Evolutionary conservation across 2,329 filamentous ascomycete species (phyloP).

Genomic region (Geosmithia flava): DNA sequence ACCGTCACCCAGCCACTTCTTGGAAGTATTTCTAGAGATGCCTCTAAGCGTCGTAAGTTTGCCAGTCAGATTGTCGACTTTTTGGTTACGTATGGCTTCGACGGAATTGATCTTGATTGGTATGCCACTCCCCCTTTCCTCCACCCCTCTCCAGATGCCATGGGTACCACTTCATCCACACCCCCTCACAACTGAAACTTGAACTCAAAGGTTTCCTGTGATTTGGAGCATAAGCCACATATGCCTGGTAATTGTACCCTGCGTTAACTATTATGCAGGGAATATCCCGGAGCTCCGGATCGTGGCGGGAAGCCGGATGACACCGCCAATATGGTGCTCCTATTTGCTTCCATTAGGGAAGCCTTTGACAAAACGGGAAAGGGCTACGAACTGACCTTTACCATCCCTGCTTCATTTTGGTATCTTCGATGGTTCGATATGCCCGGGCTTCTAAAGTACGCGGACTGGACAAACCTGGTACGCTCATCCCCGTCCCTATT

Average conservation of each 20-base stretch:
- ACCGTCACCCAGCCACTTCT: constrained; percentile 7
- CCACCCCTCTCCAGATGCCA: no score
- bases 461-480: no score
- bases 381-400: constrained; percentile 7
- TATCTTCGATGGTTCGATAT: constrained; percentile 15
- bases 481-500: no score
- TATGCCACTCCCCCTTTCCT: no score
- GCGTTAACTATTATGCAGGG: no score
- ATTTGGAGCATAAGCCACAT: no score
- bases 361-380: constrained; percentile 3
- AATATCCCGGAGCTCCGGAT: constrained; percentile 12
- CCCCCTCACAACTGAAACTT: no score
- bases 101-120: constrained; percentile 15
- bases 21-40: constrained; percentile 10
- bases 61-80: constrained; percentile 22
- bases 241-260: no score
- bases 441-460: constrained; percentile 6
- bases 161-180: no score
- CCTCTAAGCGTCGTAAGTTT: constrained; percentile 10
- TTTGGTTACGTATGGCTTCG: constrained; percentile 9
- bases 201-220: no score
- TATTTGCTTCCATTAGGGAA: constrained; percentile 9
- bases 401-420: constrained; percentile 7
- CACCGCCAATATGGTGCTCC: constrained; percentile 8
- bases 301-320: constrained; percentile 12